A percentile compares a stretch with the other conserved stretches of the same genome.
These are phyloP conservation scores for Collybia nuda DNA, from an alignment of 768 basidiomycete species.

Conservation along the genomic window DNA sequence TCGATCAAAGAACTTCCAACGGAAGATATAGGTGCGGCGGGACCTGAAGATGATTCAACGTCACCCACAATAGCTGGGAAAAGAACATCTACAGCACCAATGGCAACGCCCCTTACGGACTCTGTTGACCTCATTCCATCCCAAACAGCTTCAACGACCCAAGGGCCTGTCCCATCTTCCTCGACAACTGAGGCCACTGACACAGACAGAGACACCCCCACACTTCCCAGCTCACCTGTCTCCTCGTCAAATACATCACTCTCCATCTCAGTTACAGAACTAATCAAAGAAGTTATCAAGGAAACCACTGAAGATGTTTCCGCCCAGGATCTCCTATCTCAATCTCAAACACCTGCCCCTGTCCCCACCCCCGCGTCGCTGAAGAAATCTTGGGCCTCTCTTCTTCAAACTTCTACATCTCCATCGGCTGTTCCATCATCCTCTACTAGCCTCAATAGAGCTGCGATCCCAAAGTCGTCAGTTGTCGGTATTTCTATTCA, in stretches of 20 bases:
- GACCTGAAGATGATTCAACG: background rate
- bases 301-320: too few relatives aligned
- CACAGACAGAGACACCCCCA: conserved; percentile 8
- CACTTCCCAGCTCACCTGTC: conserved; percentile 5
- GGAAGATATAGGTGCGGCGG: too few relatives aligned
- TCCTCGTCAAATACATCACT: conserved; percentile 5
- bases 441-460: conserved; percentile 30
- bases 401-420: conserved; percentile 50
- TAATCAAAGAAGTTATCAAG: too few relatives aligned
- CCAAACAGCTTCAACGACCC: conserved; percentile 3
- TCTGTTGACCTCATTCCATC: conserved; percentile 6
- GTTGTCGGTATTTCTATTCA: conserved; percentile 77
- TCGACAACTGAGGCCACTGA: conserved; percentile 7
- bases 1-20: conserved; percentile 12
- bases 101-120: background rate
- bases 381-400: conserved; percentile 80
- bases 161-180: conserved; percentile 2
- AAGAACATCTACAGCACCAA: background rate
- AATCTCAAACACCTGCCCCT: conserved; percentile 16
- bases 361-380: conserved; percentile 29
- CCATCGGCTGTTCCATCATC: conserved; percentile 33
- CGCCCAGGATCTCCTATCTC: conserved; percentile 3
- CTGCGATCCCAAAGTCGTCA: conserved; percentile 64
- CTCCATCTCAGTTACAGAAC: conserved; percentile 2
- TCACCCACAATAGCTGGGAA: conserved; percentile 3